Evolutionary conservation across 2,329 filamentous ascomycete genomes (phyloP), one percentile per base, ranked within the genome.

Genomic region (Colletotrichum shisoi): DNA sequence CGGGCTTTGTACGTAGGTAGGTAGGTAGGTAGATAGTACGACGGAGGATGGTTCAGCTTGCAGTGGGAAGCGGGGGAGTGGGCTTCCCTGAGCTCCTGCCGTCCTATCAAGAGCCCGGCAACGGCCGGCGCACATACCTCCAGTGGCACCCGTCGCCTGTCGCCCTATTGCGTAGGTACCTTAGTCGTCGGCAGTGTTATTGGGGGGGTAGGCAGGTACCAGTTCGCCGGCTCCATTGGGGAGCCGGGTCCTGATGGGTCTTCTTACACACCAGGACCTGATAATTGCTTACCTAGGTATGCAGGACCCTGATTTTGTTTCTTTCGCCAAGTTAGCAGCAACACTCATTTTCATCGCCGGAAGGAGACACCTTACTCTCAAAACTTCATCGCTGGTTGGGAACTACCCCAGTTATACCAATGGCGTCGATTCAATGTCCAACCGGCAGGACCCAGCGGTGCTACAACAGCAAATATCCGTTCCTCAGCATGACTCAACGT

Each of bases 41-140:
- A 37, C 27, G 27, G 19, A 19, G 58, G 54, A 67, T 63, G 64
- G 64, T 61, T 67, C 48, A 56, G 64, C 64, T 64, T 53, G 61
- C 54, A 49, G 48, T 64, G 53, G 63, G 42, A 49, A 67, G 64
- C 64, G 53, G 64, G 60, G 64, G 64, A 60, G 64, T 61, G 51
- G 64, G 64, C 54, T 58, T 39, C 64, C 57, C 34, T 40, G 61
- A 64, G 61, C 54, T 63, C 54, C 46, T 31, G 48, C 45, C 44
- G 13, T 60, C 64, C 61, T 67, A 67, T 67, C 54, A 60, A 19
- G 17, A 17, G 44, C 8, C 31, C 31, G 31, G 51, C 11, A 40
- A 52, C 44, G 15, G 12, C 31, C 12, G 39, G 46, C 44, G 54
- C 52, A 51, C 27, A 37, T 39, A 17, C 24, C 45, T 51, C 54